A percentile compares a stretch with the other conserved stretches of the same genome.
Conservation (phyloP, 257 asterid genomes). For the Ballota nigra region DNA sequence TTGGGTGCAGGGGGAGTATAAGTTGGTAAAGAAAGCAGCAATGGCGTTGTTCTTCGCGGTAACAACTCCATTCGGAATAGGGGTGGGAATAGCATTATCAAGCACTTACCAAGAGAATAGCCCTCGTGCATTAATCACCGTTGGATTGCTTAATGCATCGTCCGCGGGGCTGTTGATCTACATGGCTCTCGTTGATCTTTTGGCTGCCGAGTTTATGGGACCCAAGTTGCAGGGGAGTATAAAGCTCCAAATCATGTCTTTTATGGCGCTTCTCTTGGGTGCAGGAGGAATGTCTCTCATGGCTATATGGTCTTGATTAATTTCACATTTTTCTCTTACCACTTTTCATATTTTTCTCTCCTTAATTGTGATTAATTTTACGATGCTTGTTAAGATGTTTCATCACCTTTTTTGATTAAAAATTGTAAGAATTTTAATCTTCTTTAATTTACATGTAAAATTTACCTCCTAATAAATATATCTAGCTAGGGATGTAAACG, state of each 20-base stretch:
- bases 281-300: conserved; percentile 67
- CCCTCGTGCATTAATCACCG: conserved; percentile 48
- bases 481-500: no score
- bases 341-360: no score
- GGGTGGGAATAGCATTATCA: conserved; percentile 42
- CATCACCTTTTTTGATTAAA: no score
- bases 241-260: conserved; percentile 41
- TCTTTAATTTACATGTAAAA: no score
- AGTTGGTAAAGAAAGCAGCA: conserved; percentile 35
- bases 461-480: no score
- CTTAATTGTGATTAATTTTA: no score
- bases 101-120: conserved; percentile 46
- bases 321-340: no score
- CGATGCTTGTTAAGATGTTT: no score
- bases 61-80: conserved; percentile 70
- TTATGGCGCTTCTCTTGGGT: conserved; percentile 42
- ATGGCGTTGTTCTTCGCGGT: conserved; percentile 56
- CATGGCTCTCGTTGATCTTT: conserved; percentile 70
- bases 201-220: conserved; percentile 64
- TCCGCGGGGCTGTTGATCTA: conserved; percentile 53
- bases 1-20: conserved; percentile 51
- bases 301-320: conserved; percentile 50
- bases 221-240: conserved; percentile 44
- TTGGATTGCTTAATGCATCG: conserved; percentile 50
- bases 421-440: no score